Evolutionary conservation across 2,329 filamentous ascomycete genomes (phyloP), one percentile per base, ranked within the genome.

Genomic region (Aspergillus texensis): DNA sequence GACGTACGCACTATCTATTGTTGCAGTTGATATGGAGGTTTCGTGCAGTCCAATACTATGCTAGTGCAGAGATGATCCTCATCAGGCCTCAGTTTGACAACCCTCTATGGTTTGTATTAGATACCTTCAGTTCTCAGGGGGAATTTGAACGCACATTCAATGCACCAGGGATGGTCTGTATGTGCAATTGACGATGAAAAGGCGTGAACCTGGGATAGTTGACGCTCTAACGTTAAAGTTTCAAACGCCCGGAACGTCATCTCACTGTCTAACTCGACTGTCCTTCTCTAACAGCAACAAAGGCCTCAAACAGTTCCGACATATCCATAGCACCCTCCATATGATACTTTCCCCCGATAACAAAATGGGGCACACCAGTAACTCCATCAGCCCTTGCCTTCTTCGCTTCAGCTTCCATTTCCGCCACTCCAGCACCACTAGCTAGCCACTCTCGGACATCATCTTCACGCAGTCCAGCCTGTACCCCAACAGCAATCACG

Each of bases 361-460:
- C 50, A 56, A 65, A 71, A 64, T 65, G 62, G 19, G 69, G 69
- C 19, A 71, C 70, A 1, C 68, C 68, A 21, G 60, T 19, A 11
- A 67, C 21, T 2, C 67, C 68, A 2, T 34, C 36, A 5, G 57
- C 58, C 26, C 67, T 60, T 1, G 48, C 54, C 56, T 21, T n/a
- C n/a, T 24, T 61, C 24, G 54, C 66, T 41, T 67, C 60, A 4
- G 24, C 28, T 45, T 68, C 65, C 8, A 53, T 57, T 48, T 67
- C 63, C 2, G 19, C 45, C 11, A 60, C 26, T 16, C 66, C 67
- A 6, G 16, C 58, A 6, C 61, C 64, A 4, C 56, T 58, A 5
- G 28, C 64, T 28, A 72, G 34, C 61, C 61, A 71, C 4, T n/a
- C 41, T 28, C 60, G 53, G 3, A 68, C 57, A 4, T 54, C 57